These are phyloP conservation scores for Ceratocystis variospora DNA, from an alignment of 2,329 filamentous ascomycete species.

Conservation along the genomic window DNA sequence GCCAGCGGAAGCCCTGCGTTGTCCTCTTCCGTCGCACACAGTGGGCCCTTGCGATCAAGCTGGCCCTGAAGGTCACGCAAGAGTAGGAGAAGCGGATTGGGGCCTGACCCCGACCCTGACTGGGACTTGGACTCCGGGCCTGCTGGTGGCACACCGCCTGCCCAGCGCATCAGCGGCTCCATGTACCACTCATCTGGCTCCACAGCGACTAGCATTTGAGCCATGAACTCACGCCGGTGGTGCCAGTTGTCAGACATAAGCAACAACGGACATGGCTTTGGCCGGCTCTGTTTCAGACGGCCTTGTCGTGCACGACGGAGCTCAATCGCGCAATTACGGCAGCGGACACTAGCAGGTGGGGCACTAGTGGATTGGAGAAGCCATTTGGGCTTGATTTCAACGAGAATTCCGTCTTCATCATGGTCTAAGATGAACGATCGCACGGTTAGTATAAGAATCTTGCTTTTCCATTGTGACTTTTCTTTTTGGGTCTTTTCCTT, in stretches of 20 bases:
- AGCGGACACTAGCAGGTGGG: constrained; percentile 47
- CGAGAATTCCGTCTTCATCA: constrained; percentile 28
- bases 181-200: constrained; percentile 19
- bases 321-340: constrained; percentile 57
- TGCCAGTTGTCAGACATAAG: constrained; percentile 26
- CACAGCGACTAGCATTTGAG: constrained; percentile 22
- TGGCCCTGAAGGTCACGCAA: constrained; percentile 29
- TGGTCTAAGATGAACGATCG: constrained; percentile 22
- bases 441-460: constrained; percentile 9
- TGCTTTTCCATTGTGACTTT: neutral
- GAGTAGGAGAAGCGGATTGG: constrained; percentile 27
- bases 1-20: constrained; percentile 46
- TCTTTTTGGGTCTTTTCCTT: neutral
- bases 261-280: constrained; percentile 48
- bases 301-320: constrained; percentile 28
- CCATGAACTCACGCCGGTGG: constrained; percentile 28
- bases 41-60: constrained; percentile 33
- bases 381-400: constrained; percentile 82
- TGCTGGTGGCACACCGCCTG: constrained; percentile 10
- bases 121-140: neutral
- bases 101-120: no score
- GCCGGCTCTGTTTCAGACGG: constrained; percentile 29
- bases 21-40: constrained; percentile 29
- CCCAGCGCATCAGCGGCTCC: constrained; percentile 18
- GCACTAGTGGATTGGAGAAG: constrained; percentile 61